These are phyloP conservation scores for Apiospora pterosperma DNA, from an alignment of 2,329 filamentous ascomycete genomes.

Conservation along the genomic window DNA sequence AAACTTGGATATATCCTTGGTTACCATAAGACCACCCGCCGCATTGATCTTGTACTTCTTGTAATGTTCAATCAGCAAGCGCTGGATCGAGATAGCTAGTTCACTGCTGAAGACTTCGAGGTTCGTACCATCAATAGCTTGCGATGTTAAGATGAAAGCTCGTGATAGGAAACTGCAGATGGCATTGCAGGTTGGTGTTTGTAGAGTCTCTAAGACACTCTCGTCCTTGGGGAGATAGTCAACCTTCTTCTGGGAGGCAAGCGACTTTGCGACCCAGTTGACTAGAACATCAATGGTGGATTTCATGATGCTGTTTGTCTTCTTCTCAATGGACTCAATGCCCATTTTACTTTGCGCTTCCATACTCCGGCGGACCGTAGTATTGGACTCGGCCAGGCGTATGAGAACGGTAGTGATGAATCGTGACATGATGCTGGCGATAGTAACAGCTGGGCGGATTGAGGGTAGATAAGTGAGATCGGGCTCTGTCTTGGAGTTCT, in stretches of 20 bases:
- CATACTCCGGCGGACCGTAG: conserved; percentile 86
- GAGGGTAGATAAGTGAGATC: conserved; percentile 80
- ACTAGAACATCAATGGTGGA: conserved; percentile 63
- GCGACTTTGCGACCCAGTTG: conserved; percentile 70
- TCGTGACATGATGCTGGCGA: conserved; percentile 89
- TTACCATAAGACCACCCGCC: conserved; percentile 90
- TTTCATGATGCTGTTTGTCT: conserved; percentile 63
- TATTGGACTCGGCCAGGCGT: conserved; percentile 82
- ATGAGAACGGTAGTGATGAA: conserved; percentile 90
- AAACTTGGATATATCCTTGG: conserved; percentile 94
- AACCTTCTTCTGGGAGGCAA: conserved; percentile 77
- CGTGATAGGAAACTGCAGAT: conserved; percentile 78
- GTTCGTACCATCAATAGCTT: conserved; percentile 79
- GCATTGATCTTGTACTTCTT: conserved; percentile 92
- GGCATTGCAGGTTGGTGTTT: conserved; percentile 79
- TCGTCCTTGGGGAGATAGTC: conserved; percentile 89
- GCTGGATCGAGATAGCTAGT: conserved; percentile 74
- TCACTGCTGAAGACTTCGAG: conserved; percentile 79
- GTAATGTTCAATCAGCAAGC: conserved; percentile 85
- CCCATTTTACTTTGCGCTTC: conserved; percentile 75
- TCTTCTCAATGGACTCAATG: conserved; percentile 77
- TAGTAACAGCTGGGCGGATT: conserved; percentile 78
- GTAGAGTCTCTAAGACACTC: conserved; percentile 65
- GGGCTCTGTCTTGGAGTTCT: conserved; percentile 77
- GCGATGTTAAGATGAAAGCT: conserved; percentile 58